Conservation (phyloP, 768 basidiomycete genomes). For the Postia placenta region DNA sequence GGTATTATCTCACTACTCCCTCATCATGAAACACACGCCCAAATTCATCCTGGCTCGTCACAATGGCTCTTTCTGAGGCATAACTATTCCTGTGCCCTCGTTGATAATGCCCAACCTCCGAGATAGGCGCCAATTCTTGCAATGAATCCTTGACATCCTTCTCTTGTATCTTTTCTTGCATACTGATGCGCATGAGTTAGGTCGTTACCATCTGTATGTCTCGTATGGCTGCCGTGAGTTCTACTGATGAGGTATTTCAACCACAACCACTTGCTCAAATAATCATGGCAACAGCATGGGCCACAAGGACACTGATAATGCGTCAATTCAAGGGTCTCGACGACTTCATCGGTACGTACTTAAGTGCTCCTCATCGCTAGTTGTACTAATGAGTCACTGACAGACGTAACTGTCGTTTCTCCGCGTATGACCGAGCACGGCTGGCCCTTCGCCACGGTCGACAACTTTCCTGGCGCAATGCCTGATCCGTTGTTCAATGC, state of each 20-base stretch:
- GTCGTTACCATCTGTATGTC: slow-evolving; percentile 89
- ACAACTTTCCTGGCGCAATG: slow-evolving; percentile 67
- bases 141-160: too few relatives aligned
- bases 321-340: slow-evolving; percentile 92
- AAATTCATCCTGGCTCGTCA: too few relatives aligned
- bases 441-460: slow-evolving; percentile 79
- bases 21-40: too few relatives aligned
- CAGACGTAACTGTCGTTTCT: slow-evolving; percentile 78
- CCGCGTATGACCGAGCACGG: slow-evolving; percentile 80
- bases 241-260: background rate
- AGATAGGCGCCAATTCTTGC: too few relatives aligned
- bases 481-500: slow-evolving; percentile 66
- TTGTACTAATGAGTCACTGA: background rate
- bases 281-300: slow-evolving; percentile 61
- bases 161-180: too few relatives aligned
- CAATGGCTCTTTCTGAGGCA: too few relatives aligned
- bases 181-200: slow-evolving; percentile 34
- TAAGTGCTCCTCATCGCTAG: background rate
- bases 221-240: slow-evolving; percentile 77
- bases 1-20: too few relatives aligned
- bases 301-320: slow-evolving; percentile 82
- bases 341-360: slow-evolving; percentile 63
- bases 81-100: too few relatives aligned
- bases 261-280: too few relatives aligned
- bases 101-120: too few relatives aligned